These are phyloP conservation scores for Rhododendron henanense DNA, from an alignment of 148 eudicot genomes.

Conservation along the genomic window DNA sequence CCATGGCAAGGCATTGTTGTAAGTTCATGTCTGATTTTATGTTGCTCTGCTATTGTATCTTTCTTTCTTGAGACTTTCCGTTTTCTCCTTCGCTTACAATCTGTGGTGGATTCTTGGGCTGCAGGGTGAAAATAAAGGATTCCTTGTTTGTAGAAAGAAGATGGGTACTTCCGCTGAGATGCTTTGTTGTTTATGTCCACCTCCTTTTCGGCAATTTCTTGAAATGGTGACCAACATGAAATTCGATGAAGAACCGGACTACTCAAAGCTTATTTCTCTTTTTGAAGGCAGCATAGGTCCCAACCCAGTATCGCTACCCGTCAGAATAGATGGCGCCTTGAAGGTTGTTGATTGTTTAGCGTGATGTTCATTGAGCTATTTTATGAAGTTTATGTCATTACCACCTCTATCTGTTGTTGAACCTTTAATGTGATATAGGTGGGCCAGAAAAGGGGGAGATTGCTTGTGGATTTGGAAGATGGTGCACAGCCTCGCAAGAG, in stretches of 20 bases:
- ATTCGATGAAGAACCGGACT: constrained; percentile 55
- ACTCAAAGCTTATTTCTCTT: constrained; percentile 40
- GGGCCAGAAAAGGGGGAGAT: constrained; percentile 48
- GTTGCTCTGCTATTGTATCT: not conserved
- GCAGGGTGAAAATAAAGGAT: constrained; percentile 56
- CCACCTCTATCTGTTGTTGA: not conserved
- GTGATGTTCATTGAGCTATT: not conserved
- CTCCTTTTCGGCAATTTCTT: constrained; percentile 39
- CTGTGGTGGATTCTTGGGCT: constrained; percentile 6
- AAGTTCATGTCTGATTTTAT: constrained; percentile 14
- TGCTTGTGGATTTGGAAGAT: constrained; percentile 35
- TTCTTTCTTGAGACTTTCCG: not conserved
- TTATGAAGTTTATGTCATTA: not conserved
- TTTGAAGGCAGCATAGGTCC: constrained; percentile 38
- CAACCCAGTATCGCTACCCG: constrained; percentile 31
- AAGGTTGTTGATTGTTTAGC: constrained; percentile 24
- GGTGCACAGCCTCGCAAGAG: constrained; percentile 40
- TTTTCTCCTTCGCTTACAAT: not conserved
- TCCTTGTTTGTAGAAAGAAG: constrained; percentile 50
- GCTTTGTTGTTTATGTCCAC: constrained; percentile 43
- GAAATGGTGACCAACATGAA: constrained; percentile 41
- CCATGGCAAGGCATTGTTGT: constrained; percentile 53
- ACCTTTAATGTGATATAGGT: constrained; percentile 22
- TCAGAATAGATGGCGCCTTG: constrained; percentile 45
- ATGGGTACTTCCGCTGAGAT: constrained; percentile 43